Conservation (phyloP, 1,284 basidiomycete genomes). For the Sporisorium exsertum region DNA sequence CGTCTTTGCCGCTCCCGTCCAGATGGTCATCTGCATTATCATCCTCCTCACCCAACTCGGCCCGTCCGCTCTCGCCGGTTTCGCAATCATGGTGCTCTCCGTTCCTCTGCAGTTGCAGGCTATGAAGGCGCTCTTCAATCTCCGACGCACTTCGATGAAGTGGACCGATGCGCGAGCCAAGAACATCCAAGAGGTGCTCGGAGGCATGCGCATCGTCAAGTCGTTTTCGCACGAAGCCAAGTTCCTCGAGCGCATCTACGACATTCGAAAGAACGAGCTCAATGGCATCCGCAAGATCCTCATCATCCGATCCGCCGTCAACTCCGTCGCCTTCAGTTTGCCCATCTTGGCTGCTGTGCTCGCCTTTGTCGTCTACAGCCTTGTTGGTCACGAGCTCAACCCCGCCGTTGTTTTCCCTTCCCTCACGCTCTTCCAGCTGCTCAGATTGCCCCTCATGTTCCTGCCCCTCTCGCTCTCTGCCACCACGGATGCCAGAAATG, state of each 20-base stretch:
- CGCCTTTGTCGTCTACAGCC: conserved; percentile 84
- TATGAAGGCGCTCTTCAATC: conserved; percentile 80
- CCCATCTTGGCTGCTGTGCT: conserved; percentile 86
- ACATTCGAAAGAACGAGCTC: conserved; percentile 81
- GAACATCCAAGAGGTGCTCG: conserved; percentile 66
- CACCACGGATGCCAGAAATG: conserved; percentile 64
- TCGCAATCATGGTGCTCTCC: conserved; percentile 78
- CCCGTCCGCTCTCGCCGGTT: conserved; percentile 83
- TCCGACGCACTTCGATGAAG: conserved; percentile 82
- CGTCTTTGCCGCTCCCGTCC: conserved; percentile 78
- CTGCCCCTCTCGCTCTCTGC: conserved; percentile 65
- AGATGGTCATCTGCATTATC: conserved; percentile 72
- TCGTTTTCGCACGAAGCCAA: conserved; percentile 63
- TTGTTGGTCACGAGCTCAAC: conserved; percentile 77
- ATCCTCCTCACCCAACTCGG: conserved; percentile 80
- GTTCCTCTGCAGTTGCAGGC: conserved; percentile 78
- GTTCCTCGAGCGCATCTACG: conserved; percentile 75
- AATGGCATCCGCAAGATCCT: conserved; percentile 81
- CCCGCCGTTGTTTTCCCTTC: conserved; percentile 72
- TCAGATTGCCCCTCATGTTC: conserved; percentile 81
- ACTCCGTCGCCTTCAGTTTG: conserved; percentile 77
- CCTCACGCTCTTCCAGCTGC: conserved; percentile 71
- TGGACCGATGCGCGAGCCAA: conserved; percentile 81
- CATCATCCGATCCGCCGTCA: conserved; percentile 79
- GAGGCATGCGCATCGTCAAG: conserved; percentile 69